phyloP scores from a whole-genome alignment of 768 basidiomycete genomes.

The Suillus sp. region DNA sequence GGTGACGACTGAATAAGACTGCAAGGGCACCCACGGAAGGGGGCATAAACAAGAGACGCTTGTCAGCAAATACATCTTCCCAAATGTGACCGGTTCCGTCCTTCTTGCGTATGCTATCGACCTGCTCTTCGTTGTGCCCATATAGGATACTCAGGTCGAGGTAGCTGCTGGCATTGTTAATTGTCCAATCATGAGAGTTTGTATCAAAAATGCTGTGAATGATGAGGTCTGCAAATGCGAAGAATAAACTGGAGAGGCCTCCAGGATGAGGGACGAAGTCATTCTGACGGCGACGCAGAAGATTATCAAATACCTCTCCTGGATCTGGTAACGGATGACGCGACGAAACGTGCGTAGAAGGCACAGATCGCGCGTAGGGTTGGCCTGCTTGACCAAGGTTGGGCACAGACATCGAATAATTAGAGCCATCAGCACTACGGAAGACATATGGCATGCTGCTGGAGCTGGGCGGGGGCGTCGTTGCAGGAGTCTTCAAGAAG shows the following conservation, averaged over 20 bases:
- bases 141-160: slow-evolving; percentile 78
- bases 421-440: slow-evolving; percentile 61
- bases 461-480: not conserved
- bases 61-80: slow-evolving; percentile 72
- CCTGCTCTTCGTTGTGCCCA: slow-evolving; percentile 52
- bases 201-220: slow-evolving; percentile 76
- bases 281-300: slow-evolving; percentile 45
- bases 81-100: slow-evolving; percentile 71
- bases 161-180: slow-evolving; percentile 72
- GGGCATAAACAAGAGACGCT: slow-evolving; percentile 68
- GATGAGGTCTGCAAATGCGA: slow-evolving; percentile 76
- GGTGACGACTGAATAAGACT: slow-evolving; percentile 70
- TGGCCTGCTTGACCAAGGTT: slow-evolving; percentile 58
- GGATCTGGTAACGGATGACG: slow-evolving; percentile 60
- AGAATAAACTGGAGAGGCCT: slow-evolving; percentile 74
- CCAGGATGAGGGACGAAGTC: slow-evolving; percentile 58
- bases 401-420: slow-evolving; percentile 58
- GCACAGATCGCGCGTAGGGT: slow-evolving; percentile 71
- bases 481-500: not conserved
- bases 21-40: slow-evolving; percentile 69
- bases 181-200: slow-evolving; percentile 44
- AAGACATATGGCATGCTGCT: slow-evolving; percentile 48
- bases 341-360: slow-evolving; percentile 46
- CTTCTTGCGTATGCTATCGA: slow-evolving; percentile 53
- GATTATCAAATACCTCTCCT: slow-evolving; percentile 68